These are phyloP conservation scores for Tremella fuciformis DNA, from an alignment of 768 basidiomycete genomes.

Conservation along the genomic window DNA sequence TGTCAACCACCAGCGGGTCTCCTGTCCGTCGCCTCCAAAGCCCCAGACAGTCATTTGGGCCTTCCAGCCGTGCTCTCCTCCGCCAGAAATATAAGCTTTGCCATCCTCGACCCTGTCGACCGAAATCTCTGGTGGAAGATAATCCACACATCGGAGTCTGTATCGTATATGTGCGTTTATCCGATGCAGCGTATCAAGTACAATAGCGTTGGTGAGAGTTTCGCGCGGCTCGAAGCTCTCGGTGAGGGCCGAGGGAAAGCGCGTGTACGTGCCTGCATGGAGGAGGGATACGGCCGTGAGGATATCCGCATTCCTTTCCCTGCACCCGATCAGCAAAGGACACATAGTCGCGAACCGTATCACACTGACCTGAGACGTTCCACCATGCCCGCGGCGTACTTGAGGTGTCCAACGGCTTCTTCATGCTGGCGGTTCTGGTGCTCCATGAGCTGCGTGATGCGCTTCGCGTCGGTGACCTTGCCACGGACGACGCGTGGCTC, in stretches of 20 bases:
- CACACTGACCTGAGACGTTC: conserved; percentile 69
- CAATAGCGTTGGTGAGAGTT: conserved; percentile 66
- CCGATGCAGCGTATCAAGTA: conserved; percentile 64
- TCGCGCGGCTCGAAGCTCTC: conserved; percentile 67
- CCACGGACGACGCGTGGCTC: conserved; percentile 17
- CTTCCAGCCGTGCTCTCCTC: conserved; percentile 24
- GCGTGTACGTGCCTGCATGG: conserved; percentile 76
- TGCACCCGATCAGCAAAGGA: conserved; percentile 44
- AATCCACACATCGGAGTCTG: conserved; percentile 72
- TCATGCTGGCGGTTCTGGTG: conserved; percentile 66
- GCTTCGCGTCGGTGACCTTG: conserved; percentile 41
- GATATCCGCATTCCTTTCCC: conserved; percentile 89
- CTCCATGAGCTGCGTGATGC: conserved; percentile 36
- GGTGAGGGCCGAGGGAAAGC: conserved; percentile 78
- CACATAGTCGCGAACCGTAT: background rate
- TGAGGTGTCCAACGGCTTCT: conserved; percentile 62
- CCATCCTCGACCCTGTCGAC: conserved; percentile 48
- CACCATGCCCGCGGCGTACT: conserved; percentile 62
- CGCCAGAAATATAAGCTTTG: conserved; percentile 60
- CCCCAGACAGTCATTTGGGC: conserved; percentile 36
- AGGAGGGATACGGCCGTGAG: conserved; percentile 86
- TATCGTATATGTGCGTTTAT: conserved; percentile 77
- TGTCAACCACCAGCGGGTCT: conserved; percentile 70
- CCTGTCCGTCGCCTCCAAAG: conserved; percentile 26
- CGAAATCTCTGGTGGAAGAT: conserved; percentile 71